Percentiles rank a stretch among this genome's conserved stretches.
phyloP scores from a whole-genome alignment of 2,329 filamentous ascomycete species.

The Dothideomycetes sp. region DNA sequence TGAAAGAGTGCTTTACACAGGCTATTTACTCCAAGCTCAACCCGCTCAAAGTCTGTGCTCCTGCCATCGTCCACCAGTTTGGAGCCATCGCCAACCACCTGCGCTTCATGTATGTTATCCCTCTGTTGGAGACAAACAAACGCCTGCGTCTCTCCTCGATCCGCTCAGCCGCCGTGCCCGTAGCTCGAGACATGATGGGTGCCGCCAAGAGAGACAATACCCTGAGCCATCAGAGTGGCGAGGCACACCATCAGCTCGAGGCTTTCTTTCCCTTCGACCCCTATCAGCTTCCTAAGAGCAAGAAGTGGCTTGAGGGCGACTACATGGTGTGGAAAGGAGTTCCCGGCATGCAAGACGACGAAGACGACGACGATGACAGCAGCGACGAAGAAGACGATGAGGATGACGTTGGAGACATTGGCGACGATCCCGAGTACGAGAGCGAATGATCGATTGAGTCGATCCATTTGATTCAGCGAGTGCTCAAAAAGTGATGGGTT shows the following conservation, averaged over 20 bases:
- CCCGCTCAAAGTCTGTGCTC: slow-evolving; percentile 88
- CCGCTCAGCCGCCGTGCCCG: slow-evolving; percentile 36
- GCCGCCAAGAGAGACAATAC: slow-evolving; percentile 48
- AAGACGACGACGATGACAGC: slow-evolving; percentile 44
- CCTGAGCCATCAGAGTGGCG: slow-evolving; percentile 49
- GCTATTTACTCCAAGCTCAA: slow-evolving; percentile 87
- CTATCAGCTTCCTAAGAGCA: slow-evolving; percentile 80
- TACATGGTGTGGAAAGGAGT: slow-evolving; percentile 75
- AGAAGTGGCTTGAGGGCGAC: slow-evolving; percentile 75
- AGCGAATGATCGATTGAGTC: not conserved
- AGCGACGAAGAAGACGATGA: slow-evolving; percentile 32
- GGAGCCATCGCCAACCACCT: slow-evolving; percentile 79
- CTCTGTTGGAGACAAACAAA: slow-evolving; percentile 86
- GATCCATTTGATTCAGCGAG: too few relatives aligned
- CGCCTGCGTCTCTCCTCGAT: slow-evolving; percentile 61
- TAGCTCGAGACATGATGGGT: slow-evolving; percentile 32
- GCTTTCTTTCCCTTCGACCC: slow-evolving; percentile 97
- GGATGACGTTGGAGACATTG: slow-evolving; percentile 36
- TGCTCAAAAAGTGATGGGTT: not conserved
- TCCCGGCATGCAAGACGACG: slow-evolving; percentile 50
- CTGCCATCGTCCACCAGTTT: slow-evolving; percentile 83
- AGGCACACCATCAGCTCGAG: slow-evolving; percentile 76
- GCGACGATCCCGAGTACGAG: slow-evolving; percentile 20
- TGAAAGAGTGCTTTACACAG: slow-evolving; percentile 63
- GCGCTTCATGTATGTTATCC: slow-evolving; percentile 80